Percentiles rank a stretch among this genome's conserved stretches.
phyloP scores from a whole-genome alignment of 2,329 filamentous ascomycete species.

The Scedosporium aurantiacum region DNA sequence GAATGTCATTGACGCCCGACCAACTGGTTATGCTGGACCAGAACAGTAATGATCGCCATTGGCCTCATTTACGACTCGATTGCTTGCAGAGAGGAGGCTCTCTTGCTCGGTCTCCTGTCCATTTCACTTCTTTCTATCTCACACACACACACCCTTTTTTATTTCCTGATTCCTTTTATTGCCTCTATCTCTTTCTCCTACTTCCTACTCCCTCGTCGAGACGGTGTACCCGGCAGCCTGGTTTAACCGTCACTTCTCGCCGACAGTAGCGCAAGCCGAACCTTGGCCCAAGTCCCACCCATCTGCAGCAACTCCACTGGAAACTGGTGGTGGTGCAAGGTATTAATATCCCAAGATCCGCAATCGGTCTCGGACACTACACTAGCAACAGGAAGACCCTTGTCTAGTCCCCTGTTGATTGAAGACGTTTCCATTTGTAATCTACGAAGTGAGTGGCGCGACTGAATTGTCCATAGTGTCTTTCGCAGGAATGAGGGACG shows the following conservation, averaged over 20 bases:
- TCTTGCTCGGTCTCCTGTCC: neutral
- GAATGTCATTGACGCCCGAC: neutral
- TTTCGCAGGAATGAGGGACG: no score
- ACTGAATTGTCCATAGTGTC: no score
- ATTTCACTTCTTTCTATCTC: neutral
- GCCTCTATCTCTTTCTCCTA: neutral
- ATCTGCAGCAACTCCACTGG: neutral
- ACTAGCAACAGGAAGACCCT: neutral
- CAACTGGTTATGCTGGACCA: neutral
- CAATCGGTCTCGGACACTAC: neutral
- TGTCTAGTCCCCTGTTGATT: neutral
- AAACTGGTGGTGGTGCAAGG: neutral
- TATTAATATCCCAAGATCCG: neutral
- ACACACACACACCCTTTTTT: neutral
- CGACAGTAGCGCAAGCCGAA: neutral
- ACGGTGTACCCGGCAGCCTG: neutral
- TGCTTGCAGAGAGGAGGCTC: neutral
- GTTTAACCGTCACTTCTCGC: neutral
- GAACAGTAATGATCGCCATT: neutral
- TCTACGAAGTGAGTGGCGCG: no score
- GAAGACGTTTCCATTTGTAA: no score
- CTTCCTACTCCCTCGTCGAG: neutral
- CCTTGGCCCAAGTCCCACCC: neutral
- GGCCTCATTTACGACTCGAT: neutral
- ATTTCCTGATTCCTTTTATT: neutral